Base-by-base conservation (phyloP, 495 filamentous ascomycete species). In the Pseudoneurospora amorphoporcata region DNA sequence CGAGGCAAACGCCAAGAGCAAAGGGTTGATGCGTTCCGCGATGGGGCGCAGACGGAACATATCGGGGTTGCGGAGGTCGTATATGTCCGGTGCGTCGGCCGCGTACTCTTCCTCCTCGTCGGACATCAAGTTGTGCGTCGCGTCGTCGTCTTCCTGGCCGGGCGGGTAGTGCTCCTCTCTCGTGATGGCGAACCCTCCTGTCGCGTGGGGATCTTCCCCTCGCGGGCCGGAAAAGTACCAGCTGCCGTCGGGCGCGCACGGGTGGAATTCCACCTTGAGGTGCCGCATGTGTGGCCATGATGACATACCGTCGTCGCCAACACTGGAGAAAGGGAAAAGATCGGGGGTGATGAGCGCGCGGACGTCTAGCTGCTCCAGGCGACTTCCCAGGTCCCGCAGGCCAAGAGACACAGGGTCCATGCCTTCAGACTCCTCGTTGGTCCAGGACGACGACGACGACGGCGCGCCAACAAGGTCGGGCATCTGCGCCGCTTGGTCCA, bases 291-390 rank as follows among this genome's bases (percentile, higher is more conserved):
- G 72, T 69, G 71, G 53, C 78, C 76, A n/a, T n/a, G n/a, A 78
- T 69, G 61, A 73, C 38, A 40, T 14, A 69, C 9, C 45, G 45
- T 12, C n/a, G 45, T n/a, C n/a, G n/a, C n/a, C n/a, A n/a, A n/a
- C n/a, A n/a, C n/a, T n/a, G n/a, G n/a, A n/a, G n/a, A 77, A 72
- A 72, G 72, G 78, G 73, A 82, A 80, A 73, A 80, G 75, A 76
- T 79, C 76, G 41, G 80, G 75, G 74, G 80, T 79, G 70, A 79
- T 74, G 72, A 81, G 72, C 42, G 75, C 75, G 68, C 73, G 42
- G 14, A 77, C 12, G 70, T 77, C 72, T 35, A 79, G 69, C 68
- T 74, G 32, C 71, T 74, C 61, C 16, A 79, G 71, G 41, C 68
- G 75, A 41, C 70, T 71, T 45, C 65, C 77, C 14, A 77, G 43